phyloP scores from a whole-genome alignment of 768 basidiomycete genomes.

The Termitomyces heimii region DNA sequence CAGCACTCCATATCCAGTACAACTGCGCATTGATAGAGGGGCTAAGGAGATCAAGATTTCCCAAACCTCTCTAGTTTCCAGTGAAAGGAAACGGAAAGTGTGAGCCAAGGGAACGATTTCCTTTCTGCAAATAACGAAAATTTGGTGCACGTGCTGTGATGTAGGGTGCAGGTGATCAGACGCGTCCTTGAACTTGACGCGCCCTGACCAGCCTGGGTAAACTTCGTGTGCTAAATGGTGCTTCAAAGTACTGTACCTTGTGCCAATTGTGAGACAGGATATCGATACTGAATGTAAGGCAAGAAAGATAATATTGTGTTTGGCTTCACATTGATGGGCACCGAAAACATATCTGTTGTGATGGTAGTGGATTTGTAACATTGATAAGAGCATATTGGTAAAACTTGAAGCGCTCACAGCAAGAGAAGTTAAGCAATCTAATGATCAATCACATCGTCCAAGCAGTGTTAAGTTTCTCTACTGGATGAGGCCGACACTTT shows the following conservation, averaged over 20 bases:
- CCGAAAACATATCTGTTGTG: not conserved
- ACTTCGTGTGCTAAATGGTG: not conserved
- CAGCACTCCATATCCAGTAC: not conserved
- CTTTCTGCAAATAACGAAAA: not conserved
- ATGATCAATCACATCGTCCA: not conserved
- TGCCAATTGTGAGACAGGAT: not conserved
- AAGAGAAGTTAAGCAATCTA: not conserved
- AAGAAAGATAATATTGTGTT: not conserved
- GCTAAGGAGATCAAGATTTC: not conserved
- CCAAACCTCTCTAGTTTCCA: not conserved
- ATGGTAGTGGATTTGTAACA: not conserved
- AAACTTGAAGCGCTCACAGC: not conserved
- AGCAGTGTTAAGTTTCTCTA: no score
- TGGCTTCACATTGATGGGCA: not conserved
- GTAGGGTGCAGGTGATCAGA: not conserved
- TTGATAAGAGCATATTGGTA: not conserved
- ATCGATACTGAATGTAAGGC: not conserved
- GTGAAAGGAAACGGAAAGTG: constrained; percentile 1
- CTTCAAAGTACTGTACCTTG: not conserved
- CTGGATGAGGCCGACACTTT: not conserved
- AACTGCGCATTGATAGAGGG: not conserved
- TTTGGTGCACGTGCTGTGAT: not conserved
- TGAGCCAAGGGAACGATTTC: not conserved
- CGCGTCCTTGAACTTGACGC: not conserved
- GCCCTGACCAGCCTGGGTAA: not conserved